Base-by-base conservation (phyloP, 345 rosid species). In the Murraya koenigii region DNA sequence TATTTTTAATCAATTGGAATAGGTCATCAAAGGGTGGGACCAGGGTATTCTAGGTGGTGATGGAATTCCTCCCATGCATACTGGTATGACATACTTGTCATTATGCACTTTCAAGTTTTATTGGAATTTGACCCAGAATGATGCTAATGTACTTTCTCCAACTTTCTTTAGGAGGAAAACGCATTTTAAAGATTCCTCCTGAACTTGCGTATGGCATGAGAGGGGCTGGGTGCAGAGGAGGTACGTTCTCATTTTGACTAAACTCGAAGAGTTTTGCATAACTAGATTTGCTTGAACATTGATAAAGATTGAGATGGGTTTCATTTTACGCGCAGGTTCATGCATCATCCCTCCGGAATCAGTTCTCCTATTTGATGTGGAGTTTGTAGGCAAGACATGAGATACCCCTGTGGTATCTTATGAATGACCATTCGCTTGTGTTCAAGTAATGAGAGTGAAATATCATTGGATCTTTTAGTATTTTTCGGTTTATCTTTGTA, bases 1-100 rank as follows among this genome's bases (percentile, higher is more conserved):
- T 44, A 1, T 28, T 22, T 20, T 8, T 13, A 44, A 55, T 70
- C 59, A 80, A 59, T 49, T 10, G 13, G 33, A 75, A 76, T 55
- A 95, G 98, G 97, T 93, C 52, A 95, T 95, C 28, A 90, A 82
- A 85, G 98, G 98, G 33, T 95, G 98, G 98, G 98, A 95, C 63
- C 86, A 86, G 77, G 98, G 98, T 14, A 93, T 95, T 64, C 36
- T 92, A 55, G 98, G 98, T 55, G 90, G 94, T 75, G 94, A 93
- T 59, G 97, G 96, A 70, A 72, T 95, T 81, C 94, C 98, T 83
- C 91, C 98, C 1, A 92, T 95, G 99, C 94, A 89, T 78, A 88
- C 94, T 0, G 98, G 98, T 95, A 90, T 36, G 74, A 41, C 22
- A 17, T 35, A 25, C 4, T 17, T 35, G 28, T 32, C 7, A 54